Conservation (phyloP, 208 protist genomes). For the Vickermania spadyakhi region DNA sequence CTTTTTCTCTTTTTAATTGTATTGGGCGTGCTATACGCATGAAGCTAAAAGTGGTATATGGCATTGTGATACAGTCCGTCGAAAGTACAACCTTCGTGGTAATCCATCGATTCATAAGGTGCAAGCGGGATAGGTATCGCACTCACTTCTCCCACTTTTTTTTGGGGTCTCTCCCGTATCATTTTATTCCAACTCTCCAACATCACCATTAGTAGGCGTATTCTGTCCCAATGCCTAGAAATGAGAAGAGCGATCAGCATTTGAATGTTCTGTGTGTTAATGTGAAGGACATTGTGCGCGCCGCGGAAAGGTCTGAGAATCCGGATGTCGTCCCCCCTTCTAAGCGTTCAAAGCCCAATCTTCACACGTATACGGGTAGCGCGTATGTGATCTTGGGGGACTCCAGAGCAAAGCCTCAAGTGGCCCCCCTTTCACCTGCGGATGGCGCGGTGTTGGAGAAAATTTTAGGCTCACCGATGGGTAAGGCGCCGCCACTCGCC, state of each 20-base stretch:
- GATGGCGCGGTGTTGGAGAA: slow-evolving; percentile 8
- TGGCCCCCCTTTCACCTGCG: slow-evolving; percentile 8
- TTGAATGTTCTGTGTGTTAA: slow-evolving; percentile 44
- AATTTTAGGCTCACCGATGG: slow-evolving; percentile 2
- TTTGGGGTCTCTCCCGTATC: too few species aligned
- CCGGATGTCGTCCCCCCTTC: not conserved
- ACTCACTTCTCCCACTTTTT: too few species aligned
- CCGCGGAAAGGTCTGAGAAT: slow-evolving; percentile 1
- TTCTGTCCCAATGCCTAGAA: too few species aligned
- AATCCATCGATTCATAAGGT: too few species aligned
- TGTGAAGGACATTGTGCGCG: slow-evolving; percentile 36
- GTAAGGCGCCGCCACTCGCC: not conserved
- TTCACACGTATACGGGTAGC: not conserved
- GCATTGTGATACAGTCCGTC: too few species aligned
- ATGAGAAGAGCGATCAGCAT: not conserved
- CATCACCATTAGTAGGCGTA: too few species aligned
- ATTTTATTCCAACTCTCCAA: too few species aligned
- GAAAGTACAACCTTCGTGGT: too few species aligned
- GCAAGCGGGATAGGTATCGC: too few species aligned
- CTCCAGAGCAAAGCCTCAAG: not conserved
- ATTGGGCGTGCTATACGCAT: not conserved
- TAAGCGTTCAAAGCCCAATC: not conserved
- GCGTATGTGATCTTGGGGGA: slow-evolving; percentile 3
- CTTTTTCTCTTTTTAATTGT: slow-evolving; percentile 5
- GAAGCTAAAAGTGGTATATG: too few species aligned